Conservation (phyloP, 148 eudicot species). For the Vaccinium macrocarpon region DNA sequence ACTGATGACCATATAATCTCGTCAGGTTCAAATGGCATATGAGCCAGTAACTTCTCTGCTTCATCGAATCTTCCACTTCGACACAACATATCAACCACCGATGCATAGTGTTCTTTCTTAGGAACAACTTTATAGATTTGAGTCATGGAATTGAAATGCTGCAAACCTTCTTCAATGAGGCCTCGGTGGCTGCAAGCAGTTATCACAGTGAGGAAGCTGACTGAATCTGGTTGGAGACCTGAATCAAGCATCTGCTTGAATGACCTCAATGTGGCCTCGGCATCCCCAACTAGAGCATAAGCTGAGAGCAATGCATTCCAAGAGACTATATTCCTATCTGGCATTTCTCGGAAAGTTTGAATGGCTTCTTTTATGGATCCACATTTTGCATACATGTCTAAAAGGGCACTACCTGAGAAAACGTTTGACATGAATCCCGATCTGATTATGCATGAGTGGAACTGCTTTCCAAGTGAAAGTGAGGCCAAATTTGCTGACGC, state of each 20-base stretch:
- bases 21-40: conserved; percentile 67
- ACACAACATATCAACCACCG: conserved; percentile 66
- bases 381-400: conserved; percentile 86
- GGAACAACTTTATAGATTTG: conserved; percentile 39
- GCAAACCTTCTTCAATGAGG: conserved; percentile 60
- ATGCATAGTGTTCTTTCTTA: conserved; percentile 60
- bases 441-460: conserved; percentile 49
- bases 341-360: conserved; percentile 58
- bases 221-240: conserved; percentile 61
- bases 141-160: conserved; percentile 52
- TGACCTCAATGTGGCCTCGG: conserved; percentile 48
- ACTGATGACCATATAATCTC: conserved; percentile 72
- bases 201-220: conserved; percentile 62
- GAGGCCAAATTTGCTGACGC: conserved; percentile 71
- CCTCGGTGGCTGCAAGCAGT: conserved; percentile 79
- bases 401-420: conserved; percentile 61
- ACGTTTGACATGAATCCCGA: conserved; percentile 63
- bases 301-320: conserved; percentile 86
- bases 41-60: conserved; percentile 54
- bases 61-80: conserved; percentile 54
- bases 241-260: conserved; percentile 53
- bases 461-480: conserved; percentile 59
- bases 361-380: conserved; percentile 59
- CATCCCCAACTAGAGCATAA: conserved; percentile 77
- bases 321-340: conserved; percentile 53